Conservation (phyloP, 106 monocot genomes). For the Dioscorea dumetorum region DNA sequence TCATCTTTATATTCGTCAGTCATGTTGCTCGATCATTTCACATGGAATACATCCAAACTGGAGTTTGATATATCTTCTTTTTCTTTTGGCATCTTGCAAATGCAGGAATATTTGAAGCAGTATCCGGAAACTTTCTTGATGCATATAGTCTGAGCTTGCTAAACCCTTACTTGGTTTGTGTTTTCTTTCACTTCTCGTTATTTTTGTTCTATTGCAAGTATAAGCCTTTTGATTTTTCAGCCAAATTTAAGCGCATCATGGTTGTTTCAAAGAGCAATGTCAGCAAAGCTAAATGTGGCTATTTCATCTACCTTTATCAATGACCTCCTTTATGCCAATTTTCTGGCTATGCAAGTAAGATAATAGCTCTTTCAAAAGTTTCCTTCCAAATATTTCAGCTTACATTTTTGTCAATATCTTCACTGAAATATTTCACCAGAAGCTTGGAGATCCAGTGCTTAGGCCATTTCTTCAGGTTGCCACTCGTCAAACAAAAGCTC, state of each 20-base stretch:
- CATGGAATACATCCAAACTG: no score
- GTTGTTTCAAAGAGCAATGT: slow-evolving; percentile 98
- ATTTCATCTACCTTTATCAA: slow-evolving; percentile 79
- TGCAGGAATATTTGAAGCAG: slow-evolving; percentile 86
- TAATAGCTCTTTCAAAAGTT: background rate
- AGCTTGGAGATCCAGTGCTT: slow-evolving; percentile 71
- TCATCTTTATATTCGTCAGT: no score
- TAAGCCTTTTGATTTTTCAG: slow-evolving; percentile 31
- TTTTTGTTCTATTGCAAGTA: slow-evolving; percentile 4
- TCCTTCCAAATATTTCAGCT: background rate
- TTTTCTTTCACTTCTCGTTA: background rate
- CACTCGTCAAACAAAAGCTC: background rate
- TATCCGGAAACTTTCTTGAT: slow-evolving; percentile 67
- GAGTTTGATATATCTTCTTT: no score
- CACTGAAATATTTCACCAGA: slow-evolving; percentile 31
- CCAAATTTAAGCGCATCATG: slow-evolving; percentile 95
- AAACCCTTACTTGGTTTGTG: slow-evolving; percentile 90
- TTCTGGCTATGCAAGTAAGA: slow-evolving; percentile 76
- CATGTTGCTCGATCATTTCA: no score
- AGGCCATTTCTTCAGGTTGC: slow-evolving; percentile 90
- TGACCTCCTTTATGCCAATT: slow-evolving; percentile 81
- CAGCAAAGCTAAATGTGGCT: slow-evolving; percentile 32
- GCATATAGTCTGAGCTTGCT: slow-evolving; percentile 56
- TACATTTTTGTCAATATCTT: slow-evolving; percentile 11
- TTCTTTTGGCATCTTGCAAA: background rate